Evolutionary conservation across 176 grass and related monocot species (phyloP).

Genomic region (Triticum monococcum): DNA sequence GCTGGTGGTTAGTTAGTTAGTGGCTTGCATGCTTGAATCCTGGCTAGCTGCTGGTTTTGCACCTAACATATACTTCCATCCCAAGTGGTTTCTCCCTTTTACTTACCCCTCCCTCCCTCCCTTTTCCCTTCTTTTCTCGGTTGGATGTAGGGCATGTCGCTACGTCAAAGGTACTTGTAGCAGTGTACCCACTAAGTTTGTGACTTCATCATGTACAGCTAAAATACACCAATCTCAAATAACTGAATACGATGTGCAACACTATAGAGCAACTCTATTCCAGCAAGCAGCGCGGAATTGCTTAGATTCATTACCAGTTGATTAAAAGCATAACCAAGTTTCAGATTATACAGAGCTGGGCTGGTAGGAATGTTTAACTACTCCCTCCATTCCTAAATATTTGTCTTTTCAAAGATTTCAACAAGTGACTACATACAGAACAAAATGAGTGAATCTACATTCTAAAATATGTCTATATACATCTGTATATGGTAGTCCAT

Average conservation of each 20-base stretch:
- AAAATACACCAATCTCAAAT: background rate
- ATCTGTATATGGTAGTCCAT: too few species aligned
- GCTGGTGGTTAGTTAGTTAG: background rate
- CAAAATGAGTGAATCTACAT: too few species aligned
- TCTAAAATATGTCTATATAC: too few species aligned
- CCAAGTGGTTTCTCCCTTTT: conserved; percentile 23
- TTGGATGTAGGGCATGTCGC: background rate
- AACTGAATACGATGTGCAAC: background rate
- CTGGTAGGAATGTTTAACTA: conserved; percentile 26
- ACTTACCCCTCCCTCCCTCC: background rate
- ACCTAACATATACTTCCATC: conserved; percentile 31
- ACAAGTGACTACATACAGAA: too few species aligned
- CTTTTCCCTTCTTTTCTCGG: background rate
- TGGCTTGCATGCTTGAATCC: background rate
- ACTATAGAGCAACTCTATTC: background rate
- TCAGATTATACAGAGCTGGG: background rate
- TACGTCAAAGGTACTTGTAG: background rate
- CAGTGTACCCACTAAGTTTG: background rate
- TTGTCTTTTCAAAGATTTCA: too few species aligned
- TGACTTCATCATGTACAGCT: background rate
- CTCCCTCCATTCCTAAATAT: too few species aligned
- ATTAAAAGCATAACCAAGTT: background rate
- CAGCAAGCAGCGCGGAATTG: background rate
- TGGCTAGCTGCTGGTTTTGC: conserved; percentile 39
- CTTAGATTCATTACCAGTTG: background rate